Evolutionary conservation across 306 rosid species (phyloP).

Genomic region (Vachellia pachyceras): DNA sequence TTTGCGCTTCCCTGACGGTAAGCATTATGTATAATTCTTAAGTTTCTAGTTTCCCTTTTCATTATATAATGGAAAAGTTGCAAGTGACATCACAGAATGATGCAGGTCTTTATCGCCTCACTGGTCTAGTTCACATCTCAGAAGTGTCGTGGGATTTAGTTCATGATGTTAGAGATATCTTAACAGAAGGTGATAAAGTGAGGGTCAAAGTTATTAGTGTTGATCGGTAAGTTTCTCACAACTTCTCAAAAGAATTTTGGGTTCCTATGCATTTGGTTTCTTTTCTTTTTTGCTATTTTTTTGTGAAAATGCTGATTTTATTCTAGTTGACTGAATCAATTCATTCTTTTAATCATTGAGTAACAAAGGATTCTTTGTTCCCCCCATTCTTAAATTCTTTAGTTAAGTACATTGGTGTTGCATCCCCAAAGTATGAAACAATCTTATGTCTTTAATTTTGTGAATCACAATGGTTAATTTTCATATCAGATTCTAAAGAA

Average conservation of each 20-base stretch:
- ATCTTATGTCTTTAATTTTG: slow-evolving; percentile 1
- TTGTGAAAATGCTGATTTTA: too few species aligned
- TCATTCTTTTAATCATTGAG: slow-evolving; percentile 12
- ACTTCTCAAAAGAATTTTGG: slow-evolving; percentile 13
- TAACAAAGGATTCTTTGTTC: neutral
- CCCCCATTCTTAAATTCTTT: neutral
- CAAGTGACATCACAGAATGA: slow-evolving; percentile 54
- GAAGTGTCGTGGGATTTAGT: slow-evolving; percentile 98
- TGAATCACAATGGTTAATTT: neutral
- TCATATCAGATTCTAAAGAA: neutral
- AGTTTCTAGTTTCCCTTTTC: slow-evolving; percentile 10
- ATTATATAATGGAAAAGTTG: slow-evolving; percentile 34
- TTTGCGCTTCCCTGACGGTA: slow-evolving; percentile 85
- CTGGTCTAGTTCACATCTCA: slow-evolving; percentile 88
- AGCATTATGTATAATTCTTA: slow-evolving; percentile 21
- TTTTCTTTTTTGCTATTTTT: neutral
- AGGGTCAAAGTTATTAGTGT: slow-evolving; percentile 70
- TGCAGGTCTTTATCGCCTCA: slow-evolving; percentile 88
- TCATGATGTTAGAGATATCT: slow-evolving; percentile 82
- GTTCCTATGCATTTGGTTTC: neutral
- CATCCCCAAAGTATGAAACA: neutral
- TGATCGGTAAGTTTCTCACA: slow-evolving; percentile 61
- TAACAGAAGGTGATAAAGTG: slow-evolving; percentile 68
- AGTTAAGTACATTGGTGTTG: neutral
- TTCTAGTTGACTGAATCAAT: slow-evolving; percentile 7